Evolutionary conservation across 768 basidiomycete species (phyloP), one percentile per base, ranked within the genome.

Genomic region (Rhizopogon salebrosus): DNA sequence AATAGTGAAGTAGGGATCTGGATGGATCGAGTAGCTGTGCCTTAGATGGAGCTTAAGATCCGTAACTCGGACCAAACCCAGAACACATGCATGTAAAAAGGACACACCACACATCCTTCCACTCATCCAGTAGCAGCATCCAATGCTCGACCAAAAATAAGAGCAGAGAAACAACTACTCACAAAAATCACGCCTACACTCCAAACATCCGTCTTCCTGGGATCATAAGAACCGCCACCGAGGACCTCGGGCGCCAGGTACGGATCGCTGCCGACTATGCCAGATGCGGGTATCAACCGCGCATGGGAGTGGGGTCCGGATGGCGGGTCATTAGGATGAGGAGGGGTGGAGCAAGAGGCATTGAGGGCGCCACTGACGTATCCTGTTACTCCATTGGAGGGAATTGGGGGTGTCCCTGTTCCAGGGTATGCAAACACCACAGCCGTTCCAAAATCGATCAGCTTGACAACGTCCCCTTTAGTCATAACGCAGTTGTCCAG

Each of bases 401-500:
- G 45, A 16, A 20, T 35, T 1, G 24, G 49, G 50, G 29, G 10
- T 0, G 57, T 36, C 81, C 81, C 62, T 70, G 93, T 94, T 53
- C 94, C 95, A 0, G 97, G 97, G 65, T 98, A 99, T 61, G 97
- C 93, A 74, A 99, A 99, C 54, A 99, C 95, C 57, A 94, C 94
- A n/a, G 97, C 97, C 5, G 97, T 99, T 49, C 97, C 97, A 72
- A 99, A 99, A 72, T 99, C 97, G 72, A 99, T 99, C 59, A 99
- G 81, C 69, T 99, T 99, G 75, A 99, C 92, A 60, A 97, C 82
- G 65, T 98, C 93, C 64, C 87, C 79, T 3, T 76, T 75, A n/a
- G 90, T 95, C 92, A 99, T 97, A 74, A 99, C 97, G 70, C 97
- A 98, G 69, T 99, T 99, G 75, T 99, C 97, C 55, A 99, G 88